A percentile compares a stretch with the other conserved stretches of the same genome.
Evolutionary conservation across 257 asterid genomes (phyloP).

Genomic region (Fraxinus quadrangulata): DNA sequence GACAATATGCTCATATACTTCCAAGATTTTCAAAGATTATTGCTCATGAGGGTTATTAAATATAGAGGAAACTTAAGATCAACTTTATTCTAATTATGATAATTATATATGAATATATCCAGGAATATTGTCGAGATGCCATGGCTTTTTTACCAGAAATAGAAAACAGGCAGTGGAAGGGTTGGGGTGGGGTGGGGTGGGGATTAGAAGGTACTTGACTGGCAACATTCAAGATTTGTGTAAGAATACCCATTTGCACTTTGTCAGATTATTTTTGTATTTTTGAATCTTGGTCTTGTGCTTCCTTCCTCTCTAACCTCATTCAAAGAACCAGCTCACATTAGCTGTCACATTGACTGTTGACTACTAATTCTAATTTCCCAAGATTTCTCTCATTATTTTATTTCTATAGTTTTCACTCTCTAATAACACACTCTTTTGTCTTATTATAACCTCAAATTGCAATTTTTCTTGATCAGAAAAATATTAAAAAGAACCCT

Average conservation of each 20-base stretch:
- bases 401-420: neutral
- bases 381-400: neutral
- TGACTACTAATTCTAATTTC: neutral
- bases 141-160: neutral
- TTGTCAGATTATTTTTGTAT: conserved; percentile 14
- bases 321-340: neutral
- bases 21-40: too few species aligned
- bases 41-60: too few species aligned
- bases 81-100: too few species aligned
- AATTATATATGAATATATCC: too few species aligned
- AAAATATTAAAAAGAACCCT: neutral
- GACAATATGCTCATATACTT: too few species aligned
- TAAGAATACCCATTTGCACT: conserved; percentile 21
- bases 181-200: neutral
- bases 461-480: neutral
- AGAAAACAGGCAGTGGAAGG: neutral
- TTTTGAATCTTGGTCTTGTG: neutral
- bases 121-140: neutral
- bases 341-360: conserved; percentile 1
- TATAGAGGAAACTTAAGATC: too few species aligned
- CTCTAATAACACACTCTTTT: neutral
- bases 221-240: conserved; percentile 13
- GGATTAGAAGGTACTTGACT: conserved; percentile 13
- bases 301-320: neutral
- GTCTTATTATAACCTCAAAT: neutral